Percentiles rank a stretch among this genome's conserved stretches.
Conservation (phyloP, 305 asterid species). For the Ilex paraguariensis region DNA sequence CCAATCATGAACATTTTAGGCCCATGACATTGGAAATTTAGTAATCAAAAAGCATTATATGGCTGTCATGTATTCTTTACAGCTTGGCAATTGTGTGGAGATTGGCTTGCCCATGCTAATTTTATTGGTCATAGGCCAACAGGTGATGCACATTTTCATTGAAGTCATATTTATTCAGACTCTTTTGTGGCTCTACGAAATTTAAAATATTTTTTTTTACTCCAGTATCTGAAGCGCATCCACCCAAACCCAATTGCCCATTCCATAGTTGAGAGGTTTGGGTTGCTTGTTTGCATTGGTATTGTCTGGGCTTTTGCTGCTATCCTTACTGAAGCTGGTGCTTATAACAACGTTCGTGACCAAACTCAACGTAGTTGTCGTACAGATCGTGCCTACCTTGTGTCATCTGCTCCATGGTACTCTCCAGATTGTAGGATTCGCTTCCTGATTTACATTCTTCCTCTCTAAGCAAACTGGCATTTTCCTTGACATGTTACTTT, state of each 20-base stretch:
- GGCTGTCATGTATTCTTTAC: slow-evolving; percentile 20
- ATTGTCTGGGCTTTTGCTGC: slow-evolving; percentile 91
- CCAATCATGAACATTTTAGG: slow-evolving; percentile 7
- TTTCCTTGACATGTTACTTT: slow-evolving; percentile 10
- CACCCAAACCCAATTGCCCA: slow-evolving; percentile 45
- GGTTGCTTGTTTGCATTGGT: slow-evolving; percentile 73
- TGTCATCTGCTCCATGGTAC: slow-evolving; percentile 93
- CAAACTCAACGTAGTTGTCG: slow-evolving; percentile 74
- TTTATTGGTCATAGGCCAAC: slow-evolving; percentile 70
- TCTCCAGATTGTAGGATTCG: slow-evolving; percentile 8
- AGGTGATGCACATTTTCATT: slow-evolving; percentile 37
- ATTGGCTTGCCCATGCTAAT: slow-evolving; percentile 90
- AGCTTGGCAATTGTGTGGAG: slow-evolving; percentile 82
- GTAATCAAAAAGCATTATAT: not conserved
- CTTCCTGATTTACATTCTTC: not conserved
- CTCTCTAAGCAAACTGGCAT: not conserved
- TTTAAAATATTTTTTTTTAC: slow-evolving; percentile 11
- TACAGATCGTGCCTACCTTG: slow-evolving; percentile 64
- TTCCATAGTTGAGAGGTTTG: slow-evolving; percentile 80
- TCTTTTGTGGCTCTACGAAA: not conserved
- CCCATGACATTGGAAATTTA: slow-evolving; percentile 1
- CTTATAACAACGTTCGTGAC: slow-evolving; percentile 65
- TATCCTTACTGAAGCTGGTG: slow-evolving; percentile 94
- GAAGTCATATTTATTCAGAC: not conserved
- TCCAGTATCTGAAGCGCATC: slow-evolving; percentile 74